A percentile compares a stretch with the other conserved stretches of the same genome.
Conservation (phyloP, 176 grass and related monocot genomes). For the Eleusine indica region DNA sequence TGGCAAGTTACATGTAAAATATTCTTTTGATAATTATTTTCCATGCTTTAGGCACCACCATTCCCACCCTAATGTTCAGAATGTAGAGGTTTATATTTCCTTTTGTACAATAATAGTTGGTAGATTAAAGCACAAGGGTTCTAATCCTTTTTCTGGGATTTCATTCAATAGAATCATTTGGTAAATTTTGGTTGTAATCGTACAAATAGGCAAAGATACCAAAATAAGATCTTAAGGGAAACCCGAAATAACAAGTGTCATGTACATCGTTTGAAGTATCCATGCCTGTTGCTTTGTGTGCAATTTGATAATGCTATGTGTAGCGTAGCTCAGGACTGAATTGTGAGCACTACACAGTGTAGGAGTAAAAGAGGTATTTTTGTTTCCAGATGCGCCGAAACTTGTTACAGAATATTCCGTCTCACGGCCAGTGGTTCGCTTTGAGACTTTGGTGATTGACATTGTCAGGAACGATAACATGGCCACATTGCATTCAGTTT, state of each 20-base stretch:
- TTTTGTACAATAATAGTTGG: slow-evolving; percentile 41
- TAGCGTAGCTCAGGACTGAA: too few relatives aligned
- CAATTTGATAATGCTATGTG: too few relatives aligned
- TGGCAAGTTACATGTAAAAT: slow-evolving; percentile 33
- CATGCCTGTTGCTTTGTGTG: too few relatives aligned
- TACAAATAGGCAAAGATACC: background rate
- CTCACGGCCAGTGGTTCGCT: too few relatives aligned
- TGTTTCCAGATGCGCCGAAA: too few relatives aligned
- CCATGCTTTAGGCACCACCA: slow-evolving; percentile 2
- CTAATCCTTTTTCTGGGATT: slow-evolving; percentile 1
- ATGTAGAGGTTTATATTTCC: slow-evolving; percentile 14
- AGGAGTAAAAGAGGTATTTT: too few relatives aligned
- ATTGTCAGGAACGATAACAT: too few relatives aligned
- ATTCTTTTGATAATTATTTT: slow-evolving; percentile 23
- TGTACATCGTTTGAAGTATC: too few relatives aligned
- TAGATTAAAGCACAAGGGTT: slow-evolving; percentile 42
- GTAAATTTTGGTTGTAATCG: background rate
- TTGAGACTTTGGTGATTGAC: too few relatives aligned
- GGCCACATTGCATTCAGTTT: too few relatives aligned
- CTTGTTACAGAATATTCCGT: too few relatives aligned
- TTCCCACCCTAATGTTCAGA: slow-evolving; percentile 16
- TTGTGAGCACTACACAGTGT: too few relatives aligned
- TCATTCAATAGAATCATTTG: background rate
- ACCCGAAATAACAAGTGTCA: background rate
- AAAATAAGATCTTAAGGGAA: background rate